A percentile compares a stretch with the other conserved stretches of the same genome.
Evolutionary conservation across 176 grass and related monocot genomes (phyloP).

Genomic region (Eleusine indica): DNA sequence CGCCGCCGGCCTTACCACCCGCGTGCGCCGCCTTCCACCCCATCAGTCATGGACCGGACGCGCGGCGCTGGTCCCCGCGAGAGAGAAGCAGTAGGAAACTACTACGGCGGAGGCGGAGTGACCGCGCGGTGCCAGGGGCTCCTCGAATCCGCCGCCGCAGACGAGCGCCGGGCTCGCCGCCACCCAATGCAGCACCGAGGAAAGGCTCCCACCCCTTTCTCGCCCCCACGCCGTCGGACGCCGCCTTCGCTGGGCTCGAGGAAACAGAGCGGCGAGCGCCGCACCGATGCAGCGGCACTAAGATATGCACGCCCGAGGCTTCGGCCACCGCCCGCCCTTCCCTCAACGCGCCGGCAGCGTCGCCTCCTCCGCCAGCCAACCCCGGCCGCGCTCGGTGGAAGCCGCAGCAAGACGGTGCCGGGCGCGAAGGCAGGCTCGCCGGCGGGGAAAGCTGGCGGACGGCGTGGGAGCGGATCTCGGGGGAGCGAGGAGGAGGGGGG

Average conservation of each 20-base stretch:
- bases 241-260: background rate
- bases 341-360: too few species aligned
- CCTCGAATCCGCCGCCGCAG: constrained; percentile 24
- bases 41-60: constrained; percentile 49
- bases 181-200: constrained; percentile 33
- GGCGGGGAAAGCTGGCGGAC: constrained; percentile 2
- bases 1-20: constrained; percentile 37
- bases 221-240: background rate
- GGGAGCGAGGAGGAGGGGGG: background rate
- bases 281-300: background rate
- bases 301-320: background rate
- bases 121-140: background rate
- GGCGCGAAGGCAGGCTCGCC: background rate
- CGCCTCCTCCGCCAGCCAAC: background rate
- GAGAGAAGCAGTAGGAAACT: background rate
- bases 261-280: background rate
- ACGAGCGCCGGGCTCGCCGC: background rate
- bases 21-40: constrained; percentile 47
- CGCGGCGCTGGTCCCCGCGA: too few species aligned
- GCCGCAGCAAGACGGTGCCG: background rate
- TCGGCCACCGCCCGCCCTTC: background rate
- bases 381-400: background rate
- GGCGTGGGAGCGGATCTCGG: constrained; percentile 52
- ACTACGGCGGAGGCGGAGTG: background rate
- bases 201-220: background rate